Base-by-base conservation (phyloP, 106 monocot genomes). In the Xerophyta viscosa region DNA sequence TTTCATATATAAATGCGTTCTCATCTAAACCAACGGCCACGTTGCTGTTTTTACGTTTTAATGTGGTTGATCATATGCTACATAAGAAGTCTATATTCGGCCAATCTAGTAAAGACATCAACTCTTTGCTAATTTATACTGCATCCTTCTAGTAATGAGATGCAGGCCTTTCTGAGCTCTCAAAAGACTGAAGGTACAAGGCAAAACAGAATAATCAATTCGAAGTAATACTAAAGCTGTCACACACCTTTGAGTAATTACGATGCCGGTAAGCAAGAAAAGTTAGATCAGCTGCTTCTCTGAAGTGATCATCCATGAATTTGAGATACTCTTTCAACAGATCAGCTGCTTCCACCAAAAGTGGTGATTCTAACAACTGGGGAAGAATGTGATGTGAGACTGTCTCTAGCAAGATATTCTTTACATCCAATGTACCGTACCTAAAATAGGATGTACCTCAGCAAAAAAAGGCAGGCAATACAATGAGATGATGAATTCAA, bases 261-360 rank as follows among this genome's bases (percentile, higher is more conserved):
- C 89, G 82, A 37, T 96, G 89, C 2, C 85, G 78, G 60, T 84
- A 96, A 47, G 96, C 96, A 55, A 89, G 68, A 82, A 80, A 89
- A 7, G 96, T 89, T 48, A 78, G 82, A 57, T 96, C 96, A 44
- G 88, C 88, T 76, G 89, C 80, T 73, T 89, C 96, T 67, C 78
- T 72, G 44, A 79, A 69, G 64, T 96, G 67, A 42, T 96, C 96
- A 69, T 96, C 85, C 84, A 85, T 84, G 56, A 96, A 96, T 70
- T 89, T 96, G 18, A 96, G 68, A 83, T 89, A 96, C 25, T 85
- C 85, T 14, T 74, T 69, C 52, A 88, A 27, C 61, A 89, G 66
- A 57, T 76, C 85, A 53, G 65, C 43, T 29, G 72, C 27, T 48
- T 88, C 79, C 8, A 46, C 23, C 56, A 31, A 77, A 44, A 78